Conservation (phyloP, 352 stramenopile species). For the Phytopythium montanum region DNA sequence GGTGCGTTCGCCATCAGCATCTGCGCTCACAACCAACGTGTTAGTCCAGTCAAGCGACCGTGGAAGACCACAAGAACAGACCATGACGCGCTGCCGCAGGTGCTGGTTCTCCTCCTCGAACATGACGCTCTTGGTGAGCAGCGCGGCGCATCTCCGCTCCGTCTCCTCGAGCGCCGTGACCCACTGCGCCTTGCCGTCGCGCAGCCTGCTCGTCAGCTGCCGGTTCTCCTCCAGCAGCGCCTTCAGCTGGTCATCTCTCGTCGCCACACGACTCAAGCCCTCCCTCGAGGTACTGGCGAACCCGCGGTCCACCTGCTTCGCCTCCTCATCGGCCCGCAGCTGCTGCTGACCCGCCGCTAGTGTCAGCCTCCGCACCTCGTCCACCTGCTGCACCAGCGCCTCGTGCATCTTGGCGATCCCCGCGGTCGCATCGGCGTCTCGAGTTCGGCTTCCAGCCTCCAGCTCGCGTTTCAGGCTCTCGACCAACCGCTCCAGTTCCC, state of each 20-base stretch:
- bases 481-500: not conserved
- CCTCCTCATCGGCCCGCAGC: slow-evolving; percentile 1
- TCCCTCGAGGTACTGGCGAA: not conserved
- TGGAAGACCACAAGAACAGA: not conserved
- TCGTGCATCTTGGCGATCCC: slow-evolving; percentile 38
- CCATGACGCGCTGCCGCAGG: slow-evolving; percentile 34
- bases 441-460: slow-evolving; percentile 4
- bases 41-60: not conserved
- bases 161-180: slow-evolving; percentile 40
- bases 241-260: slow-evolving; percentile 8
- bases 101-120: slow-evolving; percentile 56
- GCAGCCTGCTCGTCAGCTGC: slow-evolving; percentile 34
- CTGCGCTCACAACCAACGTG: not conserved
- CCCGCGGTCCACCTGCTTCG: not conserved
- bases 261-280: not conserved
- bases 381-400: slow-evolving; percentile 31
- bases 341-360: slow-evolving; percentile 12
- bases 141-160: slow-evolving; percentile 49
- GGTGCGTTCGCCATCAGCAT: slow-evolving; percentile 1
- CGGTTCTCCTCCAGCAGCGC: slow-evolving; percentile 22
- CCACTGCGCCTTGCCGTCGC: slow-evolving; percentile 37
- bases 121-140: slow-evolving; percentile 76
- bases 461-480: slow-evolving; percentile 10
- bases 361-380: slow-evolving; percentile 36
- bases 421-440: slow-evolving; percentile 7